These are phyloP conservation scores for Picochlorum sp. DNA, from an alignment of 139 green algal species.

Conservation along the genomic window DNA sequence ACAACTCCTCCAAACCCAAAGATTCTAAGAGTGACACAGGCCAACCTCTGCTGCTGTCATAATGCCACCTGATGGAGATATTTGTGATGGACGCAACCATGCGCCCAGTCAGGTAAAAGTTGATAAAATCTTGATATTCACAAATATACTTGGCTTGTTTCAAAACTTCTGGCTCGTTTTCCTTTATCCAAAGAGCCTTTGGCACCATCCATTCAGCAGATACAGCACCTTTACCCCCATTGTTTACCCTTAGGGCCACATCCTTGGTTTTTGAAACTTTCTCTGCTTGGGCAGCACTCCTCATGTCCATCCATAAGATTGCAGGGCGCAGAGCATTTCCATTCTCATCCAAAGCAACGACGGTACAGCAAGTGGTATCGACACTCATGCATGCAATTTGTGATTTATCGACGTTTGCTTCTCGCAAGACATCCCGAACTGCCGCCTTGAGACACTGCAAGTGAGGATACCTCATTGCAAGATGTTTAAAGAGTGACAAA, in stretches of 20 bases:
- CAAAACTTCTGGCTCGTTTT: constrained; percentile 45
- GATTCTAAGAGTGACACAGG: constrained; percentile 29
- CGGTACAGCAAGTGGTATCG: constrained; percentile 78
- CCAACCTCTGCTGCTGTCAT: constrained; percentile 18
- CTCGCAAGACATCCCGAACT: constrained; percentile 27
- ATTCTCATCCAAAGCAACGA: constrained; percentile 51
- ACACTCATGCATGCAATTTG: constrained; percentile 41
- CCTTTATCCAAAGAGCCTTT: constrained; percentile 38
- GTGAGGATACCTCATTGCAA: too few species aligned
- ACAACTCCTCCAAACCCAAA: constrained; percentile 40
- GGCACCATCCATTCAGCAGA: constrained; percentile 71
- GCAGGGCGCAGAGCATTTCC: constrained; percentile 43
- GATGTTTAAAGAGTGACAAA: background rate
- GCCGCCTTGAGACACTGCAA: constrained; percentile 32
- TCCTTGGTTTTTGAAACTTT: constrained; percentile 37
- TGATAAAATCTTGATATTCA: constrained; percentile 74
- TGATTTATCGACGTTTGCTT: constrained; percentile 7
- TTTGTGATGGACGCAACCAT: constrained; percentile 55
- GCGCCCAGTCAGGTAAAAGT: constrained; percentile 55
- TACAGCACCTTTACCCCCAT: constrained; percentile 50
- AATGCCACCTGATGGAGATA: constrained; percentile 68
- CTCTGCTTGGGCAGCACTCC: constrained; percentile 43
- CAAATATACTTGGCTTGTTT: constrained; percentile 35
- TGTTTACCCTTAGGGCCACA: constrained; percentile 56
- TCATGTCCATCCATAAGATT: constrained; percentile 77